Conservation (phyloP, 345 rosid genomes). For the Adansonia digitata region DNA sequence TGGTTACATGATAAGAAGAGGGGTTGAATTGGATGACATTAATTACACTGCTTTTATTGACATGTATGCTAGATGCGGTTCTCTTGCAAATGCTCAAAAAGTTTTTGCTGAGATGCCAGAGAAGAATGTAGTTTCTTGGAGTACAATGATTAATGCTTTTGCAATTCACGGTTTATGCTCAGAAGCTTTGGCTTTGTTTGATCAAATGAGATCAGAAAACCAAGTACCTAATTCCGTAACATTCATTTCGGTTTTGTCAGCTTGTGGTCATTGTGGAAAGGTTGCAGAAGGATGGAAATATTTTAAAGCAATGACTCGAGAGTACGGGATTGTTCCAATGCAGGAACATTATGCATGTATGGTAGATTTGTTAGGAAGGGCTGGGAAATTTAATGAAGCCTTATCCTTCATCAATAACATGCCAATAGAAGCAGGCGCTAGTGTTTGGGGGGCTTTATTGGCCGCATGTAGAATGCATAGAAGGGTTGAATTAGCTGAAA, state of each 20-base stretch:
- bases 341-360: slow-evolving; percentile 60
- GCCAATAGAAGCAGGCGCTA: slow-evolving; percentile 36
- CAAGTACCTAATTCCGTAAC: slow-evolving; percentile 33
- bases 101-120: slow-evolving; percentile 38
- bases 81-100: slow-evolving; percentile 26
- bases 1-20: slow-evolving; percentile 43
- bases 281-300: slow-evolving; percentile 40
- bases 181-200: slow-evolving; percentile 43
- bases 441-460: slow-evolving; percentile 48
- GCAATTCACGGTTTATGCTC: slow-evolving; percentile 43
- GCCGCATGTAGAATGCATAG: slow-evolving; percentile 47
- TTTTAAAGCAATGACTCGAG: slow-evolving; percentile 34
- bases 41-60: slow-evolving; percentile 42
- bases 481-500: slow-evolving; percentile 44
- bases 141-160: slow-evolving; percentile 47
- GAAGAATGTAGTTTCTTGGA: slow-evolving; percentile 53
- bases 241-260: slow-evolving; percentile 46
- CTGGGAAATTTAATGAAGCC: slow-evolving; percentile 40
- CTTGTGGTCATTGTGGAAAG: slow-evolving; percentile 44
- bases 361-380: slow-evolving; percentile 47
- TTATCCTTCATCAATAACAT: slow-evolving; percentile 26
- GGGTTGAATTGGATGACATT: slow-evolving; percentile 33
- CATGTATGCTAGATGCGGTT: slow-evolving; percentile 53
- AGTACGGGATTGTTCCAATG: slow-evolving; percentile 33
- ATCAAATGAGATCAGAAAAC: slow-evolving; percentile 36